These are phyloP conservation scores for Fremontodendron californicum DNA, from an alignment of 345 rosid species.

Conservation along the genomic window DNA sequence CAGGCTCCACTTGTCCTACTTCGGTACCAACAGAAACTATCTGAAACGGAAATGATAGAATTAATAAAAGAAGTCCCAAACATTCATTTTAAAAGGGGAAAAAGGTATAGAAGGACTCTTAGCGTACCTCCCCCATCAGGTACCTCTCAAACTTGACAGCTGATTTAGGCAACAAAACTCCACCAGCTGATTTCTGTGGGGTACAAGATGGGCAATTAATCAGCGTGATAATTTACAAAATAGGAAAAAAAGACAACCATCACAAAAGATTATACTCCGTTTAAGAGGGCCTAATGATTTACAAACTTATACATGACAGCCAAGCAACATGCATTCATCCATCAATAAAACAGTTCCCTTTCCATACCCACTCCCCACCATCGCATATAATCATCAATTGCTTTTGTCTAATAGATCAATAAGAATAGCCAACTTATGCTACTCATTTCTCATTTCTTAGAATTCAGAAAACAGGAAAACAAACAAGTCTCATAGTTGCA, in stretches of 20 bases:
- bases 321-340: neutral
- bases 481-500: neutral
- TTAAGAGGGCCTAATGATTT: neutral
- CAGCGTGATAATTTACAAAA: neutral
- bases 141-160: slow-evolving; percentile 90
- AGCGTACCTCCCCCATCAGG: slow-evolving; percentile 73
- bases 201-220: neutral
- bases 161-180: slow-evolving; percentile 87
- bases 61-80: neutral
- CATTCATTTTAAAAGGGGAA: neutral
- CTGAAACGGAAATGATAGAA: slow-evolving; percentile 26
- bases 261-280: neutral
- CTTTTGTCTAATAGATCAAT: neutral
- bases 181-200: slow-evolving; percentile 75
- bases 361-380: neutral
- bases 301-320: neutral
- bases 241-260: neutral
- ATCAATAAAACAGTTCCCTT: neutral
- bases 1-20: slow-evolving; percentile 51
- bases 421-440: neutral
- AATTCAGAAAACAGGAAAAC: neutral
- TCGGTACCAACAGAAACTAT: slow-evolving; percentile 71
- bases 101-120: neutral
- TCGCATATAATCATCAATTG: neutral
- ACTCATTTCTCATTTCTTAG: neutral